These are phyloP conservation scores for Pontederia crassipes DNA, from an alignment of 176 grass and related monocot species.

Conservation along the genomic window DNA sequence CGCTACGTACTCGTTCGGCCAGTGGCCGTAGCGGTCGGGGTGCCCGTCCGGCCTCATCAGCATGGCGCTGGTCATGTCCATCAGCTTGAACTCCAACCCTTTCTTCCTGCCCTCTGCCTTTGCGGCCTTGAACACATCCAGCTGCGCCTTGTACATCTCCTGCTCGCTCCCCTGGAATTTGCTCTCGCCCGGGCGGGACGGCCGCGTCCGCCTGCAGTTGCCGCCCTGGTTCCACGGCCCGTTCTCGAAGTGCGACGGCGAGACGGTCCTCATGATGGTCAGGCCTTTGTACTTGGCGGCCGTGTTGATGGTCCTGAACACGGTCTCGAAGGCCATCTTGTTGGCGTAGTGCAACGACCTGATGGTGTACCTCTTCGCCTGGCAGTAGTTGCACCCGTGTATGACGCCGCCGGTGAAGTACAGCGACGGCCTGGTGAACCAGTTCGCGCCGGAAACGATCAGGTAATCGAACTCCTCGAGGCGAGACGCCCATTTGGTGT, in stretches of 20 bases:
- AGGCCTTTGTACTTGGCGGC: conserved; percentile 21
- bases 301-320: conserved; percentile 14
- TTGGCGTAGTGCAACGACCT: conserved; percentile 19
- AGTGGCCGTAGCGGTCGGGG: conserved; percentile 23
- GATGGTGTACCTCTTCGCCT: conserved; percentile 18
- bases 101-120: conserved; percentile 13
- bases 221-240: conserved; percentile 65
- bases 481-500: conserved; percentile 29
- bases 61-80: conserved; percentile 58
- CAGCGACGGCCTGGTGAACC: conserved; percentile 45
- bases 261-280: conserved; percentile 34
- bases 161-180: conserved; percentile 23
- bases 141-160: conserved; percentile 12
- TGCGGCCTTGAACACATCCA: conserved; percentile 34
- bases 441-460: conserved; percentile 41
- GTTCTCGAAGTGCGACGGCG: conserved; percentile 58
- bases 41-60: conserved; percentile 27
- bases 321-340: conserved; percentile 33
- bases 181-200: conserved; percentile 28
- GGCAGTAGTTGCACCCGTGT: conserved; percentile 31
- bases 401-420: conserved; percentile 21
- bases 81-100: conserved; percentile 22
- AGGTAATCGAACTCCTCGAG: conserved; percentile 19
- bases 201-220: conserved; percentile 36
- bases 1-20: conserved; percentile 29